Base-by-base conservation (phyloP, 495 filamentous ascomycete genomes). In the Copromyces sp. region DNA sequence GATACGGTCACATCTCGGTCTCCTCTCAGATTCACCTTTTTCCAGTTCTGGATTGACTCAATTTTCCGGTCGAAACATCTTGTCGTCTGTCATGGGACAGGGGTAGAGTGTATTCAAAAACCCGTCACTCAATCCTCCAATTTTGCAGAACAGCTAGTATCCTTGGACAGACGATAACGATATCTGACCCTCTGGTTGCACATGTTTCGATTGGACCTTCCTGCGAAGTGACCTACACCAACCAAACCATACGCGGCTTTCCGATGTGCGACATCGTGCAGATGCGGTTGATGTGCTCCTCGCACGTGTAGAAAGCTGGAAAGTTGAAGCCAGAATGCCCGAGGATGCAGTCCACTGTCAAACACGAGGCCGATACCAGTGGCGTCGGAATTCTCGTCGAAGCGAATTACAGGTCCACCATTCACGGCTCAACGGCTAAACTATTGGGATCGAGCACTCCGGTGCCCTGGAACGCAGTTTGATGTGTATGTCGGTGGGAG, bases 241-340 rank as follows among this genome's bases (percentile, higher is more conserved):
- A 71, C 44, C 70, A 71, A 68, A 68, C 20, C 24, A 59, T 59
- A 35, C 53, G 42, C 32, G 39, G 24, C 42, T 59, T 41, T 70
- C 37, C 70, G 29, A 69, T 17, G 42, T 71, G 70, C 44, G 70
- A 71, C 70, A 71, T 68, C 70, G 53, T 65, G 53, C 53, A 65
- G 53, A 65, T 65, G 53, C 29, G 3, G 53, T 65, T 65, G 53
- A 65, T 65, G 53, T 65, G 29, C 53, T 61, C 29, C 53, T 65
- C 29, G 29, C 53, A 65, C 53, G 53, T 65, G 53, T 65, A 17
- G 53, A 35, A 65, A 65, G 29, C 53, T 65, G 32, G 12, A 65
- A 35, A 65, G 6, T 16, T 17, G 53, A 35, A 65, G 29, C 14
- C 12, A 65, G 53, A 35, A 61, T 17, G 32, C 29, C 53, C 53